Percentiles rank a stretch among this genome's conserved stretches.
Evolutionary conservation across 768 basidiomycete genomes (phyloP).

Genomic region (Serendipita sp.): DNA sequence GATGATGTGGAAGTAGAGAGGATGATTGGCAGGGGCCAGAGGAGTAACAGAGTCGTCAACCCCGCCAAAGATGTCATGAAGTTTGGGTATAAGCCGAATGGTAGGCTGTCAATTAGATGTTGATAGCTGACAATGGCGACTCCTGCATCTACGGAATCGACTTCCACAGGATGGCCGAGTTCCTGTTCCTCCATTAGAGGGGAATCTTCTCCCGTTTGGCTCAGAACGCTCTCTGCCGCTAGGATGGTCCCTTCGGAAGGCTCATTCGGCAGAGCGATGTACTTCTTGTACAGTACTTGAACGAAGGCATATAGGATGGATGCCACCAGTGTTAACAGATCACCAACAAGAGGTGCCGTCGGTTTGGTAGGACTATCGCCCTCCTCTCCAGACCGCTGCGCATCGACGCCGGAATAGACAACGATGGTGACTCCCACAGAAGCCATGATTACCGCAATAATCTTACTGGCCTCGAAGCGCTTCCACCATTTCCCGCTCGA

Average conservation of each 20-base stretch:
- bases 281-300: conserved; percentile 74
- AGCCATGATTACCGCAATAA: conserved; percentile 64
- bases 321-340: conserved; percentile 54
- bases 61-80: conserved; percentile 70
- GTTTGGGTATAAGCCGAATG: conserved; percentile 77
- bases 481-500: conserved; percentile 25
- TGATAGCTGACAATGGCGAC: not conserved
- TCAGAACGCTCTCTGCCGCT: not conserved
- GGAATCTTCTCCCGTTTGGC: not conserved
- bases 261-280: conserved; percentile 54
- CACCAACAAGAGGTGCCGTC: conserved; percentile 50
- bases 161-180: not conserved
- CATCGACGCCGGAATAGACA: conserved; percentile 56
- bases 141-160: not conserved
- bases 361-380: conserved; percentile 15
- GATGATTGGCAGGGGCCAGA: conserved; percentile 65
- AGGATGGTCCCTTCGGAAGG: conserved; percentile 26
- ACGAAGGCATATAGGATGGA: conserved; percentile 62
- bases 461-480: conserved; percentile 45
- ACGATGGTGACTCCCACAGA: conserved; percentile 67
- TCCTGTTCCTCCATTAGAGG: conserved; percentile 12
- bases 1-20: conserved; percentile 49
- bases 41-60: conserved; percentile 44
- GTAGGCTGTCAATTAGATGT: conserved; percentile 26
- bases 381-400: conserved; percentile 10